Evolutionary conservation across 2,329 filamentous ascomycete species (phyloP), one percentile per base, ranked within the genome.

Genomic region (Metarhizium humberi): DNA sequence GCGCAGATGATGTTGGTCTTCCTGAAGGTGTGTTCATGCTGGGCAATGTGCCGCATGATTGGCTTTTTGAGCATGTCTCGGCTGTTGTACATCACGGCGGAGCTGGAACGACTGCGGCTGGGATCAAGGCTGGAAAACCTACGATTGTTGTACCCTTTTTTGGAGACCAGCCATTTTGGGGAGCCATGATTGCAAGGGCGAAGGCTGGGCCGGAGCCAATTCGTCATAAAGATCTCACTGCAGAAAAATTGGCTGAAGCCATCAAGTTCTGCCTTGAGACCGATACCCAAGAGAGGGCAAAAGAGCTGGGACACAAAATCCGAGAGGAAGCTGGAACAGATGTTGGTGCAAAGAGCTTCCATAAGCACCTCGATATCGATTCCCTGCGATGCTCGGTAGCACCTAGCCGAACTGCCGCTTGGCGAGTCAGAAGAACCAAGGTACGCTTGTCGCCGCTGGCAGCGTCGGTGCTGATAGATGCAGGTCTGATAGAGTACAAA

Each of bases 141-240:
- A 95, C 90, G 0, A 81, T 94, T 2, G 79, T 95, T 3, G 84
- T 95, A 0, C 90, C 90, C 0, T 95, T 95, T 73, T 95, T 92
- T 64, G 88, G 88, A 2, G 88, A 92, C 62, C 88, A 92, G 67
- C 86, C 86, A 0, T 92, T 92, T 64, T 92, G 88, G 88, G 88
- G 88, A 7, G 78, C 84, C 10, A 91, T 92, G 79, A 82, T 91
- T 43, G 79, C 84, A 0, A 78, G 76, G 56, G 86, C 88, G 6
- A 86, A 87, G 10, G 88, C 88, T 6, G 88, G 88, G 0, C 87
- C 88, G 0, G 70, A 76, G 1, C 87, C 88, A 0, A 82, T 90
- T 51, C 85, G 85, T 0, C 82, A 86, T 66, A 86, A 86, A 60
- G 74, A 83, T 34, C 70, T 92, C 42, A 90, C 81, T 0, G 76